These are phyloP conservation scores for Favolaschia claudopus DNA, from an alignment of 768 basidiomycete genomes.

Conservation along the genomic window DNA sequence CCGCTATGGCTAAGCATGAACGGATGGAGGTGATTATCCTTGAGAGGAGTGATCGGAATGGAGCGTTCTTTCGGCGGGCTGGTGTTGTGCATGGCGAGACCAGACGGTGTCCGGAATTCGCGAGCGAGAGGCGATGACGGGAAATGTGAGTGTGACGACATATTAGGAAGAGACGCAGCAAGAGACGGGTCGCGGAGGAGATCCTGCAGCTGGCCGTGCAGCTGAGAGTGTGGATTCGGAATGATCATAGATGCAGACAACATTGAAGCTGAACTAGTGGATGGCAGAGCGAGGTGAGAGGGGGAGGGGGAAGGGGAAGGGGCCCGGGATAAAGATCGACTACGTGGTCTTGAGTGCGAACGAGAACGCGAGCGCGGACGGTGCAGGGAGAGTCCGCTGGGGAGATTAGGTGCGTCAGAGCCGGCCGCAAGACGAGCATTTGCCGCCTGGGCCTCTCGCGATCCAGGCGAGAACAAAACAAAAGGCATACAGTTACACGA, in stretches of 20 bases:
- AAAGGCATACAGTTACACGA: slow-evolving; percentile 25
- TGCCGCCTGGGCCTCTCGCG: slow-evolving; percentile 23
- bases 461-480: slow-evolving; percentile 20
- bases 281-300: neutral
- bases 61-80: slow-evolving; percentile 2
- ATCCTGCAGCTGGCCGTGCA: slow-evolving; percentile 52
- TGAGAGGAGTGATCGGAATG: neutral
- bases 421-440: neutral
- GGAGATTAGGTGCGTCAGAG: slow-evolving; percentile 4
- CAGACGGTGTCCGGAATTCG: slow-evolving; percentile 22
- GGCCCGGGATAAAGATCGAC: slow-evolving; percentile 24
- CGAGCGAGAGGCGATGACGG: slow-evolving; percentile 24
- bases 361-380: slow-evolving; percentile 31
- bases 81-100: slow-evolving; percentile 6
- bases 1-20: slow-evolving; percentile 10
- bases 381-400: slow-evolving; percentile 27
- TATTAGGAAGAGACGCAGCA: slow-evolving; percentile 54
- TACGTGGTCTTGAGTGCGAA: slow-evolving; percentile 25
- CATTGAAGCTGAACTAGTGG: slow-evolving; percentile 25
- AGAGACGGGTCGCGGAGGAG: slow-evolving; percentile 52
- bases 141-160: slow-evolving; percentile 30
- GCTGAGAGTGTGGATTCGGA: slow-evolving; percentile 36
- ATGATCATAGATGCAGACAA: slow-evolving; percentile 28
- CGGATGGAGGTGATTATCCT: slow-evolving; percentile 4
- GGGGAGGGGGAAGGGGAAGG: slow-evolving; percentile 13